Evolutionary conservation across 176 grass and related monocot genomes (phyloP).

Genomic region (Aegilops longissima): DNA sequence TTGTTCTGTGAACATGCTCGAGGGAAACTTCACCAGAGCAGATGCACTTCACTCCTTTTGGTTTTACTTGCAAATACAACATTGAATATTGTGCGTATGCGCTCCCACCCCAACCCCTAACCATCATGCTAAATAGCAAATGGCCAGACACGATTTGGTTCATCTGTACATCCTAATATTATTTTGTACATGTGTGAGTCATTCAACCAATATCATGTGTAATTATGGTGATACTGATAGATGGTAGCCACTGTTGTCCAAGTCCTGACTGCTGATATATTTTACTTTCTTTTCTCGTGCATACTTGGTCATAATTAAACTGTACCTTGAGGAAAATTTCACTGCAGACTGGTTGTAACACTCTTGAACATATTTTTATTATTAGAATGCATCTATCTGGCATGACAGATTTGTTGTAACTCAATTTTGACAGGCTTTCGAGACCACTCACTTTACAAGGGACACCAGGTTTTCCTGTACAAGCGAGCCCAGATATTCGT

Average conservation of each 20-base stretch:
- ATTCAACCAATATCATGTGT: background rate
- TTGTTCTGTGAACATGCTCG: background rate
- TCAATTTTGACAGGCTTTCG: conserved; percentile 62
- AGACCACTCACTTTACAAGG: conserved; percentile 95
- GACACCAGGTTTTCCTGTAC: conserved; percentile 88
- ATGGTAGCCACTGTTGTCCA: background rate
- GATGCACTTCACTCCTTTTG: background rate
- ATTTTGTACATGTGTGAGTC: background rate
- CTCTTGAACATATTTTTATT: background rate
- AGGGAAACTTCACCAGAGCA: background rate
- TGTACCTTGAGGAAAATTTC: background rate
- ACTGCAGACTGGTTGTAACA: background rate
- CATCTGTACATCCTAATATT: background rate
- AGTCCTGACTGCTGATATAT: background rate
- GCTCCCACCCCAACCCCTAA: background rate
- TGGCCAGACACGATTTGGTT: background rate
- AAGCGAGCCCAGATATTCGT: conserved; percentile 98
- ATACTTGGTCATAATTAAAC: background rate
- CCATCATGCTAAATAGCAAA: background rate
- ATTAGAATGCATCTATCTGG: background rate
- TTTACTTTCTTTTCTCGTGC: background rate
- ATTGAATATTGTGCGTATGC: background rate
- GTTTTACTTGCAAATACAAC: conserved; percentile 1
- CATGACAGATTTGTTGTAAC: background rate
- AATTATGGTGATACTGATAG: background rate